Percentiles rank a stretch among this genome's conserved stretches.
These are phyloP conservation scores for Phytophthora aleatoria DNA, from an alignment of 352 stramenopile species.

Conservation along the genomic window DNA sequence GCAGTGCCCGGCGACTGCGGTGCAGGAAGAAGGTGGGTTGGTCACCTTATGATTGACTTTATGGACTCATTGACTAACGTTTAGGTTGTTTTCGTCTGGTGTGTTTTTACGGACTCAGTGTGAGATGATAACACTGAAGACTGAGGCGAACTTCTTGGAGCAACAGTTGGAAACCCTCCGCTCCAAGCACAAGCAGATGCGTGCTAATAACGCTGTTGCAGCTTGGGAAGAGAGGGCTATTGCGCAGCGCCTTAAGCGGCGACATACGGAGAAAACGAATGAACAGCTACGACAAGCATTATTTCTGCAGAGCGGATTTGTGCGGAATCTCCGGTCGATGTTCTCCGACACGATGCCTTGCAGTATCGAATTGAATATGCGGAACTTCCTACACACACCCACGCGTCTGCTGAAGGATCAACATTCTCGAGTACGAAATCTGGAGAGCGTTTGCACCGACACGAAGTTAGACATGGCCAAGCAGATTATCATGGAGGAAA, in stretches of 20 bases:
- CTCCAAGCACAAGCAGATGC: constrained; percentile 43
- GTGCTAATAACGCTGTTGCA: constrained; percentile 25
- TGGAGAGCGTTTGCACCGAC: constrained; percentile 31
- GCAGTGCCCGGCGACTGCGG: constrained; percentile 51
- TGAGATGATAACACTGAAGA: constrained; percentile 46
- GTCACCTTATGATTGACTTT: not conserved
- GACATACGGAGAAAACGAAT: constrained; percentile 34
- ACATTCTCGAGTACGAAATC: constrained; percentile 20
- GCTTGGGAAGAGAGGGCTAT: constrained; percentile 54
- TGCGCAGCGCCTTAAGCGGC: constrained; percentile 44
- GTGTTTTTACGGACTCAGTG: constrained; percentile 1
- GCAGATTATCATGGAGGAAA: constrained; percentile 36
- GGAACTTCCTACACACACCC: constrained; percentile 35
- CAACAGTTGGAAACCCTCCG: constrained; percentile 43
- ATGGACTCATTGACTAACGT: not conserved
- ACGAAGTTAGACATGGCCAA: constrained; percentile 34
- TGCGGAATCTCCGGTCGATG: constrained; percentile 32
- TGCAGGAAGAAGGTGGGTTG: constrained; percentile 49
- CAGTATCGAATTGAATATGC: constrained; percentile 35
- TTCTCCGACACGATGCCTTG: constrained; percentile 27
- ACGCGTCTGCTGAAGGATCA: constrained; percentile 28
- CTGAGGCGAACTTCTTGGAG: constrained; percentile 46
- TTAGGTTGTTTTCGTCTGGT: too few species aligned
- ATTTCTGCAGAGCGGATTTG: constrained; percentile 33
- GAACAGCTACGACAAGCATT: constrained; percentile 34